Evolutionary conservation across 352 stramenopile genomes (phyloP).

Genomic region (Globisporangium nodosum): DNA sequence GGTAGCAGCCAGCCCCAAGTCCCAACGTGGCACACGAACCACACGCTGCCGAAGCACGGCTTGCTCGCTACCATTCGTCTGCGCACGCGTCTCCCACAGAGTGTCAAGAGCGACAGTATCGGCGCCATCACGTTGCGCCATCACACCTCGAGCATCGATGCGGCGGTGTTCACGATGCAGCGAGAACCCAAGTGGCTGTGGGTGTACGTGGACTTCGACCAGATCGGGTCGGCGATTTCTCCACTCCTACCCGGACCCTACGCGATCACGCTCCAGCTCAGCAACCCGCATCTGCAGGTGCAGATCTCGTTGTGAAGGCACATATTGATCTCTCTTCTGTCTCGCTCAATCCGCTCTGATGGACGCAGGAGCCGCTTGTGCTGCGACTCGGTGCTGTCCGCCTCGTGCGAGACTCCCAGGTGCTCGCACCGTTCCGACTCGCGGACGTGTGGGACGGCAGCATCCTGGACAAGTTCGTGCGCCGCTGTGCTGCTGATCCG

Average conservation of each 20-base stretch:
- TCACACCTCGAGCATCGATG: background rate
- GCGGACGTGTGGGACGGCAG: constrained; percentile 17
- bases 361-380: constrained; percentile 1
- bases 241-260: background rate
- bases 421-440: constrained; percentile 1
- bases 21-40: constrained; percentile 3
- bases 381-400: constrained; percentile 5
- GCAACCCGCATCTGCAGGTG: constrained; percentile 10
- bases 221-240: background rate
- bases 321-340: background rate
- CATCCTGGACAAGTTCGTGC: constrained; percentile 18
- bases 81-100: background rate
- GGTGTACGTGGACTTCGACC: constrained; percentile 7
- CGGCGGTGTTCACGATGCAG: background rate
- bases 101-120: background rate
- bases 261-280: constrained; percentile 7
- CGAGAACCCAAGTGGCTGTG: constrained; percentile 1
- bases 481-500: constrained; percentile 21
- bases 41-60: background rate
- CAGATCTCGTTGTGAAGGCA: background rate
- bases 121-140: background rate
- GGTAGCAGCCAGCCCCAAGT: background rate
- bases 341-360: background rate
- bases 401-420: background rate
- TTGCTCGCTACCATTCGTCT: constrained; percentile 1